Conservation (phyloP, 2,329 filamentous ascomycete genomes). For the Arthrinium puccinioides region DNA sequence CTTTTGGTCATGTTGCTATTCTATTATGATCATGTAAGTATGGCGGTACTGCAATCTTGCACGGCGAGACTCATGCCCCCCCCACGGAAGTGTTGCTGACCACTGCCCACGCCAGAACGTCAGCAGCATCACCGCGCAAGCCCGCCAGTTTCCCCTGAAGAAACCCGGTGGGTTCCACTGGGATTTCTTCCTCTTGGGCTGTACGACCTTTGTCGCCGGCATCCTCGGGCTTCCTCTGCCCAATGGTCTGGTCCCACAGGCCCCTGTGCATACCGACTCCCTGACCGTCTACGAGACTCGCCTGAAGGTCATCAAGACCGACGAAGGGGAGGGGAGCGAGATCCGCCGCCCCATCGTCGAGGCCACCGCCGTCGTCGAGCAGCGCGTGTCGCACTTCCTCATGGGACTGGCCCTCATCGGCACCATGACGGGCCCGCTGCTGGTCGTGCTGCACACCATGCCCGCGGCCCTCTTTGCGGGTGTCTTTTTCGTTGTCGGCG, state of each 20-base stretch:
- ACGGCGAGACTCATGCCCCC: neutral
- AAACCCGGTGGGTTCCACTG: constrained; percentile 55
- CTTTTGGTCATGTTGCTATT: constrained; percentile 46
- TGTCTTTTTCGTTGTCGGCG: constrained; percentile 52
- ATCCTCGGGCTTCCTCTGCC: constrained; percentile 50
- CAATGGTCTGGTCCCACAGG: constrained; percentile 48
- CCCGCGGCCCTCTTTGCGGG: constrained; percentile 46
- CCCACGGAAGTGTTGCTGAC: too few relatives aligned
- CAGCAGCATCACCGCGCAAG: constrained; percentile 48
- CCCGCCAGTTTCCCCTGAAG: constrained; percentile 44
- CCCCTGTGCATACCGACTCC: constrained; percentile 51
- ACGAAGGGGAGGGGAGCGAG: constrained; percentile 29
- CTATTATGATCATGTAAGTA: constrained; percentile 45
- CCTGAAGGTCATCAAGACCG: constrained; percentile 31
- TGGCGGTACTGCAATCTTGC: too few relatives aligned
- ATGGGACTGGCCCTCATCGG: constrained; percentile 47
- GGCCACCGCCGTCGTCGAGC: constrained; percentile 44
- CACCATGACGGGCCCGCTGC: constrained; percentile 48
- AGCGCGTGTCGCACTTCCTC: constrained; percentile 47
- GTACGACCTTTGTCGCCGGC: constrained; percentile 46
- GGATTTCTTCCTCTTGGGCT: constrained; percentile 51
- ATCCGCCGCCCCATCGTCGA: constrained; percentile 34
- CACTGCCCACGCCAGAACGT: constrained; percentile 28
- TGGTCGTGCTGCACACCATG: constrained; percentile 45
- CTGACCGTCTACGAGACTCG: constrained; percentile 33